phyloP scores from a whole-genome alignment of 2,329 filamentous ascomycete species.

The Venturia oleaginea region DNA sequence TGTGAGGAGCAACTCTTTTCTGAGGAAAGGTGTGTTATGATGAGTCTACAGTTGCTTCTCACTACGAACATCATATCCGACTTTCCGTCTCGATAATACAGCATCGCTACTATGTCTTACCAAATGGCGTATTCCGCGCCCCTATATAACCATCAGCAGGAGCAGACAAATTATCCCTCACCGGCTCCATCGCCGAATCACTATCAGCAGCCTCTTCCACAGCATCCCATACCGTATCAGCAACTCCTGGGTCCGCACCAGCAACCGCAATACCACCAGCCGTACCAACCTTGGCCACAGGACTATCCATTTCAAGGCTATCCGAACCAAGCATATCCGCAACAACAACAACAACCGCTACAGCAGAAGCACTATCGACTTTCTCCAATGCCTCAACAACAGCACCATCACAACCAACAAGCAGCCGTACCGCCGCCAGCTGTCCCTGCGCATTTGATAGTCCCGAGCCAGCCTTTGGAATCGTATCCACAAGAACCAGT shows the following conservation, averaged over 20 bases:
- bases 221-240: not conserved
- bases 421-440: not conserved
- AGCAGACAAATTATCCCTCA: not conserved
- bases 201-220: not conserved
- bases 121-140: not conserved
- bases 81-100: not conserved
- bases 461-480: not conserved
- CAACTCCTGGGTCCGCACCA: not conserved
- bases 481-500: conserved; percentile 1
- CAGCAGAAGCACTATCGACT: not conserved
- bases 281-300: not conserved
- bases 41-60: not conserved
- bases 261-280: not conserved
- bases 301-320: not conserved
- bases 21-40: not conserved
- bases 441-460: not conserved
- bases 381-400: not conserved
- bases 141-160: not conserved
- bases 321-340: not conserved
- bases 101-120: not conserved
- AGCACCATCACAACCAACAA: not conserved
- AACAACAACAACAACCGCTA: not conserved
- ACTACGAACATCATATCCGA: not conserved
- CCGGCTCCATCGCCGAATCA: conserved; percentile 2
- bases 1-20: not conserved